These are phyloP conservation scores for Candida adriatica DNA, from an alignment of 805 yeast genomes.

Conservation along the genomic window DNA sequence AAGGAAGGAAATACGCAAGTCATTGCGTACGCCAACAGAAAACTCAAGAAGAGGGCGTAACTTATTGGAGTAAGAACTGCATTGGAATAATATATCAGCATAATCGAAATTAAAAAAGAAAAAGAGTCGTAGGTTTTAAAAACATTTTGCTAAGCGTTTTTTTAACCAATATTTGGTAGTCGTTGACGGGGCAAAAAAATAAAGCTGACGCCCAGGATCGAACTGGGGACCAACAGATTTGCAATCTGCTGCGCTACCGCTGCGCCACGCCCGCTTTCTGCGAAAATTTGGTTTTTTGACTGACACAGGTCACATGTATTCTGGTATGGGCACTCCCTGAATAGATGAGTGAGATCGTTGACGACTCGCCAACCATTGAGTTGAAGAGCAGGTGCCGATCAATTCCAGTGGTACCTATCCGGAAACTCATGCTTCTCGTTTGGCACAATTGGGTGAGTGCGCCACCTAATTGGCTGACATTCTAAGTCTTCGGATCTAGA, in stretches of 20 bases:
- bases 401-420: no score
- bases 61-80: background rate
- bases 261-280: conserved; percentile 72
- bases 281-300: conserved; percentile 2
- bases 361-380: no score
- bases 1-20: conserved; percentile 82
- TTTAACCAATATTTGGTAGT: background rate
- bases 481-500: no score
- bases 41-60: conserved; percentile 24
- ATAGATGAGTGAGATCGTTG: no score
- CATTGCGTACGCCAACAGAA: conserved; percentile 82
- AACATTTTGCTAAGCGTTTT: background rate
- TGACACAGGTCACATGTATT: no score
- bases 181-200: conserved; percentile 23
- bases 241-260: conserved; percentile 99
- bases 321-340: no score
- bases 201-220: conserved; percentile 88
- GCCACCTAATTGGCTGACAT: no score
- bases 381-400: no score
- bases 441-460: no score
- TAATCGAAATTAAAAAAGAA: background rate
- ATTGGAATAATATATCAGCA: background rate
- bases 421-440: no score
- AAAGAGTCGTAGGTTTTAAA: background rate
- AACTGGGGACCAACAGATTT: conserved; percentile 98